Evolutionary conservation across 352 stramenopile genomes (phyloP).

Genomic region (Proteromonas lacertae): DNA sequence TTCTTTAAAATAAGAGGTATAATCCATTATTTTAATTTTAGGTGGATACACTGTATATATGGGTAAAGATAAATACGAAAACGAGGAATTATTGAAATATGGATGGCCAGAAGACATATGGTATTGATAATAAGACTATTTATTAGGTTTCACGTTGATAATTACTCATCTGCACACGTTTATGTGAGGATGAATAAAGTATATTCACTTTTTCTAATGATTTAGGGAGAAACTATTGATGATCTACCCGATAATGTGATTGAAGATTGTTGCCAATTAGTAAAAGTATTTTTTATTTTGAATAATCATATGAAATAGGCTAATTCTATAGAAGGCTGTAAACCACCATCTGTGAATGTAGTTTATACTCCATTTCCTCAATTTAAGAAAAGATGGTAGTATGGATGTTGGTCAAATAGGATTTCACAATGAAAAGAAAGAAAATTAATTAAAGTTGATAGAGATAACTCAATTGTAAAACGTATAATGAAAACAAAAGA

Average conservation of each 20-base stretch:
- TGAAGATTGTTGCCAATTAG: no score
- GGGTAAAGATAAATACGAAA: constrained; percentile 94
- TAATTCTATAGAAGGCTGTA: constrained; percentile 66
- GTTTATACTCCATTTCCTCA: constrained; percentile 60
- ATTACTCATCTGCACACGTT: constrained; percentile 83
- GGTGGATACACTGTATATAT: constrained; percentile 75
- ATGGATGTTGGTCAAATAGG: constrained; percentile 59
- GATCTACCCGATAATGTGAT: no score
- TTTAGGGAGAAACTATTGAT: not conserved
- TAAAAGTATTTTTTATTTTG: constrained; percentile 11
- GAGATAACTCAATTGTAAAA: constrained; percentile 40
- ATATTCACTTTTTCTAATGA: constrained; percentile 9
- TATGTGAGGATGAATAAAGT: constrained; percentile 55
- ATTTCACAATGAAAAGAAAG: constrained; percentile 16
- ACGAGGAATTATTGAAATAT: constrained; percentile 91
- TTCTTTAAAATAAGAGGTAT: no score
- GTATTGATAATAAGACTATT: constrained; percentile 41
- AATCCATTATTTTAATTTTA: no score
- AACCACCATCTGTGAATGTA: constrained; percentile 44
- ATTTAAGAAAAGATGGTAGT: constrained; percentile 40
- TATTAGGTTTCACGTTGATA: constrained; percentile 82
- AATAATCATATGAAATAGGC: constrained; percentile 58
- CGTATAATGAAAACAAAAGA: constrained; percentile 36
- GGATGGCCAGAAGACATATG: constrained; percentile 63
- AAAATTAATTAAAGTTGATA: constrained; percentile 26